Conservation (phyloP, 228 moss, liverwort and hornwort genomes). For the Sphagnum fallax region DNA sequence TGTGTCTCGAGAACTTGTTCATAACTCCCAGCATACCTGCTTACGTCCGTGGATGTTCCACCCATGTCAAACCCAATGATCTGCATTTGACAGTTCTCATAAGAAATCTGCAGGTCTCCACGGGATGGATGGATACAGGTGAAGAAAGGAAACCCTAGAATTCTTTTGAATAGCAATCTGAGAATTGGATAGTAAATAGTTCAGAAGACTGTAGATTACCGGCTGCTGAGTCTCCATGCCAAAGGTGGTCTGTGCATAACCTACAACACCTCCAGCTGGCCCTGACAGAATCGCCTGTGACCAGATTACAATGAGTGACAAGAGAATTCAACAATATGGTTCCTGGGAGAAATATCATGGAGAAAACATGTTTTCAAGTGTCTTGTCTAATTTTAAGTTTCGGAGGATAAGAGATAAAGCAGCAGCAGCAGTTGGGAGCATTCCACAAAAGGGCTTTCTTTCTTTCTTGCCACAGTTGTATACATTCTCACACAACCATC, state of each 20-base stretch:
- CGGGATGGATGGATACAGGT: no score
- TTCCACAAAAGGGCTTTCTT: no score
- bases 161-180: no score
- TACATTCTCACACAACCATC: no score
- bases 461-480: no score
- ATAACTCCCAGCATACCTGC: constrained; percentile 81
- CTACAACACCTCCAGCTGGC: constrained; percentile 98
- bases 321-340: not conserved
- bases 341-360: no score
- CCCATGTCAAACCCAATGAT: constrained; percentile 99
- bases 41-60: constrained; percentile 95
- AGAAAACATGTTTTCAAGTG: no score
- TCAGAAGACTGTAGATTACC: constrained; percentile 15
- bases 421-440: no score
- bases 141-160: no score
- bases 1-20: constrained; percentile 98
- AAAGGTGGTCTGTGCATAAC: constrained; percentile 82
- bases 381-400: no score
- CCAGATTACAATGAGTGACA: not conserved
- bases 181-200: no score
- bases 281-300: constrained; percentile 88
- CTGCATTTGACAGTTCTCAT: constrained; percentile 14
- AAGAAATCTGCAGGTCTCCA: not conserved
- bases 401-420: no score
- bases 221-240: constrained; percentile 83